Percentiles rank a stretch among this genome's conserved stretches.
phyloP scores from a whole-genome alignment of 73 alveolate genomes.

The Urostyla sp. region DNA sequence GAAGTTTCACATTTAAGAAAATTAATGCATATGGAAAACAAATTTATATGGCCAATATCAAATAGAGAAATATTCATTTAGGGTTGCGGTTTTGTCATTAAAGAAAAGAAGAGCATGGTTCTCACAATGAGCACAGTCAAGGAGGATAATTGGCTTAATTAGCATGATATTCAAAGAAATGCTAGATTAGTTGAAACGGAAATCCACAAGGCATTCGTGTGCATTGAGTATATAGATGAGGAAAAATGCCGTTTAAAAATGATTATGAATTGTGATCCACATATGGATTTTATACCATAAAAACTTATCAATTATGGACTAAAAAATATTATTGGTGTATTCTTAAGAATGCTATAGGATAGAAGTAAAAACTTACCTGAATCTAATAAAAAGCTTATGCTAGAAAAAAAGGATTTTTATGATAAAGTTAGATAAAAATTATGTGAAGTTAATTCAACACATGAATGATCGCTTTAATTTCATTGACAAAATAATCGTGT shows the following conservation, averaged over 20 bases:
- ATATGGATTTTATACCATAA: conserved; percentile 41
- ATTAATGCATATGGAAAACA: conserved; percentile 5
- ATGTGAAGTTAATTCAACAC: background rate
- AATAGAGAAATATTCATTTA: conserved; percentile 9
- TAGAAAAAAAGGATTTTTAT: conserved; percentile 31
- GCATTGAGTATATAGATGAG: background rate
- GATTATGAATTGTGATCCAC: conserved; percentile 42
- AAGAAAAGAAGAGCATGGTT: conserved; percentile 37
- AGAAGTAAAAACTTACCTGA: conserved; percentile 24
- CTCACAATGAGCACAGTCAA: conserved; percentile 27
- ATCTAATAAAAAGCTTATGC: conserved; percentile 1
- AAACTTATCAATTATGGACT: conserved; percentile 36
- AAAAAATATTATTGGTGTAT: conserved; percentile 40
- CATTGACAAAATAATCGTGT: too few species aligned
- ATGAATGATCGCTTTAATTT: too few species aligned
- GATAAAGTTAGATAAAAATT: conserved; percentile 14
- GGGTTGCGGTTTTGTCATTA: conserved; percentile 31
- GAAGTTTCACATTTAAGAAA: conserved; percentile 39
- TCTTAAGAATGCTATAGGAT: background rate
- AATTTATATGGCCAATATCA: conserved; percentile 16
- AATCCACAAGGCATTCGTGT: conserved; percentile 28
- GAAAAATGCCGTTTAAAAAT: conserved; percentile 1
- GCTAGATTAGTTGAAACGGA: conserved; percentile 1
- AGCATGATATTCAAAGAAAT: background rate
- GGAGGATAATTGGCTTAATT: conserved; percentile 36